Evolutionary conservation across 805 yeast genomes (phyloP).

Genomic region (Yarrowia deformans): DNA sequence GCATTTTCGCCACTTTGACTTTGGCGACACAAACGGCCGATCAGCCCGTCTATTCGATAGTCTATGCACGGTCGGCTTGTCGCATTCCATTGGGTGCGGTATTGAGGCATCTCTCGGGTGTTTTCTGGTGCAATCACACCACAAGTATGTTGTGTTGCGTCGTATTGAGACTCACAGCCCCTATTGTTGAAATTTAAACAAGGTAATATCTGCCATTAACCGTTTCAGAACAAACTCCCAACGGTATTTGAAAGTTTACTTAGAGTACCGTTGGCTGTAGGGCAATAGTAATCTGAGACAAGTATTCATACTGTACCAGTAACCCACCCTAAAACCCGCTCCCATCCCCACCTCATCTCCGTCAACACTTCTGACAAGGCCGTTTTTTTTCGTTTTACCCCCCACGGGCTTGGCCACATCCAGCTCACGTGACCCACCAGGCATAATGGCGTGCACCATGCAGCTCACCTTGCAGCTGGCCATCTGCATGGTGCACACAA

Average conservation of each 20-base stretch:
- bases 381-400: no score
- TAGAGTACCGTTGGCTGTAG: no score
- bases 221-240: slow-evolving; percentile 16
- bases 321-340: no score
- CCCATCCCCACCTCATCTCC: no score
- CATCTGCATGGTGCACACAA: slow-evolving; percentile 5
- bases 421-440: background rate
- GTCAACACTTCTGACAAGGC: no score
- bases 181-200: no score
- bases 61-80: slow-evolving; percentile 3
- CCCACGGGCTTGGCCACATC: no score
- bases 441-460: slow-evolving; percentile 5
- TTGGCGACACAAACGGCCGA: slow-evolving; percentile 4
- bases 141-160: no score
- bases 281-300: background rate
- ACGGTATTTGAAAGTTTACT: slow-evolving; percentile 18
- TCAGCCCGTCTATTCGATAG: slow-evolving; percentile 12
- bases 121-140: background rate
- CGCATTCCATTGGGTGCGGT: background rate
- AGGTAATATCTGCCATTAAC: background rate
- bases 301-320: no score
- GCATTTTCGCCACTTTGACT: background rate
- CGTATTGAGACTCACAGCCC: no score
- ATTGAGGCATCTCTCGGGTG: background rate
- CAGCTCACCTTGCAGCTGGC: slow-evolving; percentile 9